Evolutionary conservation across 1,284 basidiomycete genomes (phyloP), one percentile per base, ranked within the genome.

Genomic region (Moniliella sp.): DNA sequence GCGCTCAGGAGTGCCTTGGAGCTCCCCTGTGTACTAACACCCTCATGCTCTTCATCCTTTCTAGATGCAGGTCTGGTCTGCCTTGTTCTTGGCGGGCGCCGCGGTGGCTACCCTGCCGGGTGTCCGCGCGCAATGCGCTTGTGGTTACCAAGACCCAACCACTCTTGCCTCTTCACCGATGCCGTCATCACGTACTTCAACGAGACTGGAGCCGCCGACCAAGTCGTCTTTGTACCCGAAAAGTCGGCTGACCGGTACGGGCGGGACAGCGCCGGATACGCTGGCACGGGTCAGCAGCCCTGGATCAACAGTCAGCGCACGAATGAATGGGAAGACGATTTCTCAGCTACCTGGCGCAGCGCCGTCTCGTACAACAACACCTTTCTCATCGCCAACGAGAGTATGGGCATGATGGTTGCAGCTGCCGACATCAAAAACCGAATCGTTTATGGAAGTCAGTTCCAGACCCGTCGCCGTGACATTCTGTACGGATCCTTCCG

Each of bases 401-500:
- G 10, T 15, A 14, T 23, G 7, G 40, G 40, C 1, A 40, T 50
- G 5, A 37, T 46, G 18, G 45, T 51, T 15, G 39, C 40, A 8
- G 42, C 46, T 3, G 45, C 42, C 18, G 34, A 45, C 25, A 29
- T 21, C 2, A 12, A 23, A 4, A 31, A 41, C 15, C 44, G 46
- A 30, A 51, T 48, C 30, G 42, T 45, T 26, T 45, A 45, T 21
- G 49, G 49, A 27, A 43, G 45, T 3, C 40, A 43, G 29, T 39
- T 51, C 25, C 39, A 47, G 28, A 44, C 48, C 7, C 38, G 48
- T 19, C 31, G 50, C 17, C 35, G 48, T 15, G 50, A 53, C 27
- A 50, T 53, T 21, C 48, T 44, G 28, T 53, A 46, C 30, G 50
- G 50, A 19, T 43, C 46, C 26, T 50, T 53, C 37, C 40, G 49